phyloP scores from a whole-genome alignment of 768 basidiomycete species.

The Boletus huronensis region DNA sequence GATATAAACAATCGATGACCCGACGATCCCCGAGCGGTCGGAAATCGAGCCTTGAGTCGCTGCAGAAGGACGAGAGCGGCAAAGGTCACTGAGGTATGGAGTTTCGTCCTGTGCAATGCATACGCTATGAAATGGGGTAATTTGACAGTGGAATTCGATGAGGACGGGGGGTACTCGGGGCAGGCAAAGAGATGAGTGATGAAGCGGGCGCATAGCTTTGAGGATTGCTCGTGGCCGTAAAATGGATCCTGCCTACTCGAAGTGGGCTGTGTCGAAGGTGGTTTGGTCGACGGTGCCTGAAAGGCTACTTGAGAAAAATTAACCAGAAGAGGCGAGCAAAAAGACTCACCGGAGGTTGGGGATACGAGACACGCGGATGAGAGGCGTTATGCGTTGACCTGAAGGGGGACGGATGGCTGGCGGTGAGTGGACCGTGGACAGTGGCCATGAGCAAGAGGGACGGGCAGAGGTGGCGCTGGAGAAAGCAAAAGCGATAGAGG shows the following conservation, averaged over 20 bases:
- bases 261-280: slow-evolving; percentile 29
- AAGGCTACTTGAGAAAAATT: not conserved
- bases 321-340: not conserved
- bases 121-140: slow-evolving; percentile 66
- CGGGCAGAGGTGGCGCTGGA: slow-evolving; percentile 18
- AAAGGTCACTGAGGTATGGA: slow-evolving; percentile 49
- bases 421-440: slow-evolving; percentile 28
- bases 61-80: slow-evolving; percentile 48
- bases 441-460: slow-evolving; percentile 25
- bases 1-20: slow-evolving; percentile 71
- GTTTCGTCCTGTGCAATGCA: slow-evolving; percentile 61
- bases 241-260: slow-evolving; percentile 27
- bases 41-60: slow-evolving; percentile 68
- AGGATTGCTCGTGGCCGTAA: slow-evolving; percentile 67
- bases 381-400: slow-evolving; percentile 25
- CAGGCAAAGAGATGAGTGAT: slow-evolving; percentile 85
- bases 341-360: slow-evolving; percentile 25
- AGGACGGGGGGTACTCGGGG: slow-evolving; percentile 68
- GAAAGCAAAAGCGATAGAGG: slow-evolving; percentile 3
- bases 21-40: slow-evolving; percentile 70
- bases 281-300: slow-evolving; percentile 28
- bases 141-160: slow-evolving; percentile 29
- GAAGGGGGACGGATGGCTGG: slow-evolving; percentile 31
- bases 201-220: slow-evolving; percentile 70
- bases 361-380: slow-evolving; percentile 27